Evolutionary conservation across 768 basidiomycete genomes (phyloP).

Genomic region (Dentipellis fragilis): DNA sequence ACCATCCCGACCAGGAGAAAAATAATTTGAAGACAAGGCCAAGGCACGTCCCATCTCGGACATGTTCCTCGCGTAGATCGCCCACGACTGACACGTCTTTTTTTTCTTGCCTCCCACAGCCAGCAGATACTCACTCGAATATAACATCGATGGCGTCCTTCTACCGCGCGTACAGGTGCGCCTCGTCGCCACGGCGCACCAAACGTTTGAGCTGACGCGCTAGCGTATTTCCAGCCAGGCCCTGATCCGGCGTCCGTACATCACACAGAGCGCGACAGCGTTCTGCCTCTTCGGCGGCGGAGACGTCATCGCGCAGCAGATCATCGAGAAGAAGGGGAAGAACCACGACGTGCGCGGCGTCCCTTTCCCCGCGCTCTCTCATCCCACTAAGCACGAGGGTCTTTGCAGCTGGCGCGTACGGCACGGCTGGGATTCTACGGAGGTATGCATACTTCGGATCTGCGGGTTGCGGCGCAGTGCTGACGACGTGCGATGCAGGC

Average conservation of each 20-base stretch:
- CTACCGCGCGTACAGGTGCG: slow-evolving; percentile 29
- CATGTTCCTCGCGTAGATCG: no score
- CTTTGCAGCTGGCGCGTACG: slow-evolving; percentile 42
- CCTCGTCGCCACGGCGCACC: no score
- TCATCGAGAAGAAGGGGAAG: slow-evolving; percentile 58
- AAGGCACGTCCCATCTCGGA: no score
- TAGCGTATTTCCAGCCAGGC: slow-evolving; percentile 32
- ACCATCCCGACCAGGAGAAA: no score
- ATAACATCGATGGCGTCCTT: slow-evolving; percentile 20
- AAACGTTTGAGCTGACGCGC: not conserved
- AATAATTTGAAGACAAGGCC: no score
- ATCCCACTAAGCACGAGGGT: not conserved
- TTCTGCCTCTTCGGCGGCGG: slow-evolving; percentile 63
- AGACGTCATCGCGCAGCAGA: slow-evolving; percentile 82
- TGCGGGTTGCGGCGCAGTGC: not conserved
- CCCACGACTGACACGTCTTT: no score
- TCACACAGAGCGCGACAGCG: slow-evolving; percentile 55
- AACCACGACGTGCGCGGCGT: slow-evolving; percentile 58
- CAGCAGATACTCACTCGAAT: not conserved
- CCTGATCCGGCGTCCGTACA: slow-evolving; percentile 51
- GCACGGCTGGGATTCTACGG: slow-evolving; percentile 64
- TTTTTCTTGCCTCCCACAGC: no score
- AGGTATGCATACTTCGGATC: slow-evolving; percentile 27
- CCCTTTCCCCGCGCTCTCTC: not conserved
- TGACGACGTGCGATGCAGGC: slow-evolving; percentile 24